Base-by-base conservation (phyloP, 2,329 filamentous ascomycete genomes). In the Penicillium nordicum region DNA sequence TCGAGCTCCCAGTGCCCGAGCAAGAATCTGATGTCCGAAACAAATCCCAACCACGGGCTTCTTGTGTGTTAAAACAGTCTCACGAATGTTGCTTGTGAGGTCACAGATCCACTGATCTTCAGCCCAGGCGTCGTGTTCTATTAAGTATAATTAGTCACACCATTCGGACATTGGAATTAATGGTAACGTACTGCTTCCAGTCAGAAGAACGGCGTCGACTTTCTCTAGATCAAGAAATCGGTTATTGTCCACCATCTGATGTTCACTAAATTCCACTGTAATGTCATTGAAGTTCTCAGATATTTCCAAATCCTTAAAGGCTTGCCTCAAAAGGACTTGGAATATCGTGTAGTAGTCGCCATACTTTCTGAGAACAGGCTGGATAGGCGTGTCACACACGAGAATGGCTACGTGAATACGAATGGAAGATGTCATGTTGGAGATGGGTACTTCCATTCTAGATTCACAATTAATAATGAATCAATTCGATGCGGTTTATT, bases 1-100 rank as follows among this genome's bases (percentile, higher is more conserved):
- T 29, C 67, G 66, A 5, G 74, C 63, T 7, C 70, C 70, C 29
- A 78, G 65, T 2, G 78, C 78, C 3, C 78, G 69, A 1, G 73
- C 79, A 32, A 81, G 61, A 29, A 81, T 79, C 63, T 81, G 78
- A 48, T 81, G 78, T 1, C 79, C 78, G 59, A 80, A 81, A 59
- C 79, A 81, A 37, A 80, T 71, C 1, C 79, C 79, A 10, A 80
- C 69, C 0, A 80, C 67, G 6, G 70, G 73, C 50, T 66, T 69
- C 11, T 59, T 53, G 21, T 62, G 49, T 3, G 57, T 30, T 7
- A 59, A 38, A 1, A 65, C 44, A 16, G 65, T 61, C 4, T 68
- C 64, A 11, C 73, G 68, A 7, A 76, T 67, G 50, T 75, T 80
- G 53, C 73, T 68, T 25, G 75, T 74, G 21, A 81, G 68, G 16